Evolutionary conservation across 139 green algal genomes (phyloP), one percentile per base, ranked within the genome.

Genomic region (Chlamydomonas schloesseri): DNA sequence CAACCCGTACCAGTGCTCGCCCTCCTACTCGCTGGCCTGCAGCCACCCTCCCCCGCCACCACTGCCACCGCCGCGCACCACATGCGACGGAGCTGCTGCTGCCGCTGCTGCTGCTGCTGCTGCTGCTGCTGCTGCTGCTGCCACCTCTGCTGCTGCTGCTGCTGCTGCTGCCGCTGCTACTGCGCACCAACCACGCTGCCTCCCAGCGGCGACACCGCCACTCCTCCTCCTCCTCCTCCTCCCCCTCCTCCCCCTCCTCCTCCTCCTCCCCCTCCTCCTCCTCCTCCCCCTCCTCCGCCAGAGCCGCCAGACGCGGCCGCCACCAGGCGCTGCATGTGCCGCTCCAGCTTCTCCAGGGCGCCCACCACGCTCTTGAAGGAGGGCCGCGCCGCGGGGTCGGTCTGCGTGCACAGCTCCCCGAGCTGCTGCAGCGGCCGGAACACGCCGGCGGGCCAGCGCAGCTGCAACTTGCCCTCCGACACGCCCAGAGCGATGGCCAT

Each of bases 401-500:
- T 24, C 47, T 67, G 47, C 31, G 55, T 72, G 65, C 79, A 85
- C 15, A 85, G 79, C 79, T 76, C 65, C 11, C 79, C 79, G 9
- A 85, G 79, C 79, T 85, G 79, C 65, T 85, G 79, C 47, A 85
- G 29, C 18, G 79, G 65, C 46, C 65, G 55, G 67, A 85, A 85
- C 65, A 74, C 65, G 23, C 65, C 79, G 9, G 64, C 20, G 47
- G 79, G 79, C 79, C 79, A 85, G 46, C 65, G 79, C 20, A 85
- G 79, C 0, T 21, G 21, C 46, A 85, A 55, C 37, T 62, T 73
- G 29, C 79, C 79, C 65, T 85, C 79, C 9, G 47, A 69, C 46
- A 85, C 79, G 31, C 79, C 79, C 47, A 85, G 47, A 0, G 79
- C 79, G 10, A 85, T 85, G 65, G 79, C 79, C 28, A 85, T 36